Evolutionary conservation across 2,329 filamentous ascomycete genomes (phyloP).

Genomic region (Penicillium sumatraense): DNA sequence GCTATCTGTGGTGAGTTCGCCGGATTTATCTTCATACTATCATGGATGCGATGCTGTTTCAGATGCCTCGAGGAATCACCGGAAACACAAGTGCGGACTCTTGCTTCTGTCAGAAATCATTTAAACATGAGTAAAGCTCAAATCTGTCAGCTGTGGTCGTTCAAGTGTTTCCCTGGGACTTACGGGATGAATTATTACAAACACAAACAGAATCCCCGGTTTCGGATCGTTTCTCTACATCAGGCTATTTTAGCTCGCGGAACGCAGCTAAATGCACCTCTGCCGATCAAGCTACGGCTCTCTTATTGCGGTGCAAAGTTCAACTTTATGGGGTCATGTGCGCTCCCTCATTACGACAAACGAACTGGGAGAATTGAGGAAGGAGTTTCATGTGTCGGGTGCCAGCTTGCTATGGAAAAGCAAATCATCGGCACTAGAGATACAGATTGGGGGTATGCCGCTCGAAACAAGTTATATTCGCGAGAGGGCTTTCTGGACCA

Average conservation of each 20-base stretch:
- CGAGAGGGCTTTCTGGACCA: constrained; percentile 10
- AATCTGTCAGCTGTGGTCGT: constrained; percentile 9
- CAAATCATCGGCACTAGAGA: constrained; percentile 12
- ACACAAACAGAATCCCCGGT: constrained; percentile 10
- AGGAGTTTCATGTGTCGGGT: constrained; percentile 17
- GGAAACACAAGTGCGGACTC: constrained; percentile 18
- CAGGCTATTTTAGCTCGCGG: constrained; percentile 12
- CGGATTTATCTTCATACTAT: constrained; percentile 15
- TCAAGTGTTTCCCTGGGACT: constrained; percentile 19
- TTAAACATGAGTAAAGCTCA: constrained; percentile 13
- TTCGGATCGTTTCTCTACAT: constrained; percentile 19
- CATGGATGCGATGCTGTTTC: constrained; percentile 15
- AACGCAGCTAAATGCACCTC: constrained; percentile 5
- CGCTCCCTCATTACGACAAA: constrained; percentile 20
- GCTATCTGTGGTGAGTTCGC: constrained; percentile 12
- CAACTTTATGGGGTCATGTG: constrained; percentile 21
- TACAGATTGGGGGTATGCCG: constrained; percentile 7
- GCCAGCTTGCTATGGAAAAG: constrained; percentile 19
- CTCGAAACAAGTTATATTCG: constrained; percentile 18
- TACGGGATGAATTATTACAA: constrained; percentile 17
- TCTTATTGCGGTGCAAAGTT: constrained; percentile 13
- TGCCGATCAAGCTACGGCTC: constrained; percentile 4
- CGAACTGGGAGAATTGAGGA: constrained; percentile 12
- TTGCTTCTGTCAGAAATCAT: constrained; percentile 15
- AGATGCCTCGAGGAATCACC: constrained; percentile 14